Conservation (phyloP, 1,284 basidiomycete species). For the Puccinia hordei region DNA sequence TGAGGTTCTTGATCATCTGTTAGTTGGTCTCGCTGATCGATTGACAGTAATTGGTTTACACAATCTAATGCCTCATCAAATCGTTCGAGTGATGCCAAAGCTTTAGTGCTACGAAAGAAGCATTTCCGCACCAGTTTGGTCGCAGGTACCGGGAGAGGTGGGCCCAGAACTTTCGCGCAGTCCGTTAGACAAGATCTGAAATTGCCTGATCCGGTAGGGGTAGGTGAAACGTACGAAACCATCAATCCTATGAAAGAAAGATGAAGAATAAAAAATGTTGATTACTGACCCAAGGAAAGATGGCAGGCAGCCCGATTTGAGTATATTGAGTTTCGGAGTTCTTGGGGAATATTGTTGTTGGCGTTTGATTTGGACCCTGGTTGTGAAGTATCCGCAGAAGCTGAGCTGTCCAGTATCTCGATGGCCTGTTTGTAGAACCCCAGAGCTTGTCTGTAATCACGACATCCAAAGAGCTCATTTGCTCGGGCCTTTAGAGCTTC, state of each 20-base stretch:
- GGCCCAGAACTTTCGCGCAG: constrained; percentile 17
- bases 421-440: constrained; percentile 47
- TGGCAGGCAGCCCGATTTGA: constrained; percentile 50
- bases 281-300: constrained; percentile 42
- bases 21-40: neutral
- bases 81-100: constrained; percentile 9
- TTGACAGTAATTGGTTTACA: constrained; percentile 19
- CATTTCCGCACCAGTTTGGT: constrained; percentile 28
- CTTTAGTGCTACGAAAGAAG: constrained; percentile 39
- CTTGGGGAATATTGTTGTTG: neutral
- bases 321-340: neutral
- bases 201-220: constrained; percentile 8
- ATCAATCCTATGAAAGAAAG: neutral
- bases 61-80: constrained; percentile 32
- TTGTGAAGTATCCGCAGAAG: constrained; percentile 5
- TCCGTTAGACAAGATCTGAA: constrained; percentile 42
- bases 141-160: constrained; percentile 23
- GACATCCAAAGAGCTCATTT: constrained; percentile 30
- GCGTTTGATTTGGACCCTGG: neutral
- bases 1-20: constrained; percentile 24
- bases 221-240: neutral
- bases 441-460: constrained; percentile 35
- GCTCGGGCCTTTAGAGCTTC: constrained; percentile 34
- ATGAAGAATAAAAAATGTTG: neutral
- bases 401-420: constrained; percentile 6